phyloP scores from a whole-genome alignment of 2,329 filamentous ascomycete genomes.

The Podosphaera xanthii region DNA sequence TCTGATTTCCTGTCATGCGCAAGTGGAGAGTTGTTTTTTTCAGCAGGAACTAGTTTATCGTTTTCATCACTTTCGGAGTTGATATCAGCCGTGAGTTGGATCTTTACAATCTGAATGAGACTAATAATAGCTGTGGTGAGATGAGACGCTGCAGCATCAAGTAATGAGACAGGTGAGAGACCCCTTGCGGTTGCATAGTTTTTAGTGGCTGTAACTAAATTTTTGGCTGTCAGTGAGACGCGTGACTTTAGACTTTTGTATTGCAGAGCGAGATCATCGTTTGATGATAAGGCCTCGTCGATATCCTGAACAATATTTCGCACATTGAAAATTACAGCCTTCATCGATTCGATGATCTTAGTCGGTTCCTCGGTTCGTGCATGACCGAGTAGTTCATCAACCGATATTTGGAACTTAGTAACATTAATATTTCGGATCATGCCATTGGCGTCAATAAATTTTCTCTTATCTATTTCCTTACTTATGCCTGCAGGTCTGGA shows the following conservation, averaged over 20 bases:
- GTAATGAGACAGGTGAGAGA: conserved; percentile 72
- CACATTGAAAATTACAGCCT: conserved; percentile 60
- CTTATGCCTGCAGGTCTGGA: conserved; percentile 46
- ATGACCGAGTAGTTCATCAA: conserved; percentile 68
- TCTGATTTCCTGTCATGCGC: conserved; percentile 18
- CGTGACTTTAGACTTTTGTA: conserved; percentile 52
- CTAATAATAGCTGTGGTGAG: conserved; percentile 71
- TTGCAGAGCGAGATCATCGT: conserved; percentile 28
- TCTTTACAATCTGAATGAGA: conserved; percentile 62
- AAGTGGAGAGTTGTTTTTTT: conserved; percentile 47
- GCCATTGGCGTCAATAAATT: conserved; percentile 48
- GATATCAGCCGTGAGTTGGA: conserved; percentile 48
- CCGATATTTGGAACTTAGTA: conserved; percentile 81
- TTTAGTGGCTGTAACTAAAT: conserved; percentile 81
- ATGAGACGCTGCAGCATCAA: conserved; percentile 85
- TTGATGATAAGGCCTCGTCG: conserved; percentile 30
- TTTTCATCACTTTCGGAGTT: conserved; percentile 65
- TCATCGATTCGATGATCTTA: conserved; percentile 65
- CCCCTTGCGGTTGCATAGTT: conserved; percentile 69
- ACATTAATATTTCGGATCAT: conserved; percentile 78
- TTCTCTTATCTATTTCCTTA: conserved; percentile 39
- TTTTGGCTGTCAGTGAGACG: conserved; percentile 85
- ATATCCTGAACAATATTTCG: conserved; percentile 70
- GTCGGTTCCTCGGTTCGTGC: conserved; percentile 54
- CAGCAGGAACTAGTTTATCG: conserved; percentile 39